Evolutionary conservation across 1,284 basidiomycete species (phyloP).

Genomic region (Cutaneotrichosporon sp.): DNA sequence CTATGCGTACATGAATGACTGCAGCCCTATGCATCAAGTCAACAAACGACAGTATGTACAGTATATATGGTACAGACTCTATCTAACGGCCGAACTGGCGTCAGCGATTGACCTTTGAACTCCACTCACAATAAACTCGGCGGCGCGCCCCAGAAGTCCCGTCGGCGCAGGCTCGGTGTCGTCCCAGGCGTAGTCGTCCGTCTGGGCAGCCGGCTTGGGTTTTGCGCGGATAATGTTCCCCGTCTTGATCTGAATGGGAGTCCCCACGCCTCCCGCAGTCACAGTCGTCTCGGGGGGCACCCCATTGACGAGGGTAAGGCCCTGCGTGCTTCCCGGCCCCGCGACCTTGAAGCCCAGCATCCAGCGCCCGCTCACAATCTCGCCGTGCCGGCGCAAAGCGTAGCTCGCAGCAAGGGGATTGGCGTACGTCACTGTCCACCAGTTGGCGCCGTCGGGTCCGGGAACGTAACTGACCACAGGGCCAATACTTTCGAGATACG

Average conservation of each 20-base stretch:
- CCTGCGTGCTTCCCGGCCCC: constrained; percentile 22
- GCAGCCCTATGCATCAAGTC: constrained; percentile 16
- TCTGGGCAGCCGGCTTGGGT: constrained; percentile 13
- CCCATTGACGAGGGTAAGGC: constrained; percentile 23
- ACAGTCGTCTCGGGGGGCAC: not conserved
- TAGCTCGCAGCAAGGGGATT: constrained; percentile 30
- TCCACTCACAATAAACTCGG: constrained; percentile 22
- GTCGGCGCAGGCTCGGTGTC: constrained; percentile 30
- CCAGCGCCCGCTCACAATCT: constrained; percentile 37
- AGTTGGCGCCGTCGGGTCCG: constrained; percentile 40
- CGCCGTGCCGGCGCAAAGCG: constrained; percentile 40
- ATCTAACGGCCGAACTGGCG: constrained; percentile 21
- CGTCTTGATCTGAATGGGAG: constrained; percentile 25
- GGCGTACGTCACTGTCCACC: constrained; percentile 36
- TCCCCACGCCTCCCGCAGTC: constrained; percentile 17
- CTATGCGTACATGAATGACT: constrained; percentile 9
- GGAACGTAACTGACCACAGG: constrained; percentile 29
- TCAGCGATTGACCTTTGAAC: not conserved
- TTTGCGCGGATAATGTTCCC: constrained; percentile 24
- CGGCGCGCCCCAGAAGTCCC: constrained; percentile 19
- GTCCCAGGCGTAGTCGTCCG: constrained; percentile 36
- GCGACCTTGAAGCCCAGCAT: constrained; percentile 43
- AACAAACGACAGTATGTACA: too few species aligned
- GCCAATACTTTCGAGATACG: constrained; percentile 35
- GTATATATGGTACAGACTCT: constrained; percentile 15